Base-by-base conservation (phyloP, 495 filamentous ascomycete species). In the Thermothielavioides terrestris region DNA sequence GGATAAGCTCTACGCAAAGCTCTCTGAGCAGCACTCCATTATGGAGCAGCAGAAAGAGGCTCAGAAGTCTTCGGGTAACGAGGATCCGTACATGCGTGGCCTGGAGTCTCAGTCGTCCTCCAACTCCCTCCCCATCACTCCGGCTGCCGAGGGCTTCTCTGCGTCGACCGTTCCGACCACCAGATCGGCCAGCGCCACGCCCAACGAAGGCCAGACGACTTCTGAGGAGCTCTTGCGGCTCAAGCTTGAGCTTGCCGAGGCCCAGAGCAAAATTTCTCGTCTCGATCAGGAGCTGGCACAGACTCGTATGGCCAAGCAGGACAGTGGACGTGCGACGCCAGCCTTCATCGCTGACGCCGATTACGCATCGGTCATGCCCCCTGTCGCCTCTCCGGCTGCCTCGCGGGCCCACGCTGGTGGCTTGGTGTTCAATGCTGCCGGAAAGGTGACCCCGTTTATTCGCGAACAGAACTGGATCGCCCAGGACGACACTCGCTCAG, bases 261-360 rank as follows among this genome's bases (percentile, higher is more conserved):
- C 89, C 20, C 84, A 86, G 54, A 80, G 77, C 57, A 84, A 82
- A 53, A 89, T 98, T 63, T 83, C 81, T 47, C 75, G 81, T 15
- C 84, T 95, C 66, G 87, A 88, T 52, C 80, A 89, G 49, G 88
- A 96, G 65, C 77, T 96, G 46, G 76, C 84, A 22, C 85, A 91
- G 50, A 84, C 75, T 9, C 86, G 88, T 36, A 79, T 56, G 22
- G 48, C 80, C 59, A 81, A 80, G 39, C 57, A 57, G 37, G 58
- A 61, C 32, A 54, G 35, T 49, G 68, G 37, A 25, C 55, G 59
- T 35, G 52, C 35, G 1, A 61, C 60, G 9, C 57, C 59, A 11
- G 53, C 38, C 6, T 35, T 59, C n/a, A 20, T 42, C 10, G 26
- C 57, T 1, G 66, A 70, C 30, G 37, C 41, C 26, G 67, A 66